Base-by-base conservation (phyloP, 148 eudicot genomes). In the Diospyros kaki region DNA sequence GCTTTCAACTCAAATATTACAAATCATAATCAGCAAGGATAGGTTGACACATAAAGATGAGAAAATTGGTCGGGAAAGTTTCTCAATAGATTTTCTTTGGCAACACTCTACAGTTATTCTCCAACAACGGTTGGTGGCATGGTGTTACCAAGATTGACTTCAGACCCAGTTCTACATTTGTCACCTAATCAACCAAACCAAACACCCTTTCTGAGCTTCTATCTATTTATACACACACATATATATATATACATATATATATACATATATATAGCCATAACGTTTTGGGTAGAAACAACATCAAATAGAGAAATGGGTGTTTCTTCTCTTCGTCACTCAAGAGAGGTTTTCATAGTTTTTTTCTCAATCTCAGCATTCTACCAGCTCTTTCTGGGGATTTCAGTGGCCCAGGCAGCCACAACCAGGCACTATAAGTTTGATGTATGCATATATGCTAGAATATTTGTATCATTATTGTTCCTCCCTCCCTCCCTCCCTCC, bases 61-160 rank as follows among this genome's bases (percentile, higher is more conserved):
- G 28, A 28, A 28, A 28, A 28, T 28, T 28, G 28, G 28, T 28
- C 28, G 28, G 28, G 28, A 28, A 28, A 28, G 28, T 28, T 28
- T 28, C 28, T 28, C n/a, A 12, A 14, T 38, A 66, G 74, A 71
- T 58, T 75, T 75, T 63, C 84, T 81, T 81, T 74, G 72, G 65
- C 80, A 77, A 45, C 84, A 81, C 81, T 77, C 81, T 77, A 74
- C 77, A 44, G 84, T 77, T 81, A 78, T 77, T 73, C 67, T 81
- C 81, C 74, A 75, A 64, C 80, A 15, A 68, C 70, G 61, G 66
- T 62, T 28, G 28, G 28, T 28, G 28, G 28, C 28, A 28, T 46
- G 74, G 77, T 64, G 65, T 72, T 2, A 13, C 0, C 64, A 58
- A 76, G 0, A 39, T 15, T 28, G 17, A 14, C 62, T 15, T 14